Evolutionary conservation across 345 rosid species (phyloP).

Genomic region (Rhodamnia rubescens): DNA sequence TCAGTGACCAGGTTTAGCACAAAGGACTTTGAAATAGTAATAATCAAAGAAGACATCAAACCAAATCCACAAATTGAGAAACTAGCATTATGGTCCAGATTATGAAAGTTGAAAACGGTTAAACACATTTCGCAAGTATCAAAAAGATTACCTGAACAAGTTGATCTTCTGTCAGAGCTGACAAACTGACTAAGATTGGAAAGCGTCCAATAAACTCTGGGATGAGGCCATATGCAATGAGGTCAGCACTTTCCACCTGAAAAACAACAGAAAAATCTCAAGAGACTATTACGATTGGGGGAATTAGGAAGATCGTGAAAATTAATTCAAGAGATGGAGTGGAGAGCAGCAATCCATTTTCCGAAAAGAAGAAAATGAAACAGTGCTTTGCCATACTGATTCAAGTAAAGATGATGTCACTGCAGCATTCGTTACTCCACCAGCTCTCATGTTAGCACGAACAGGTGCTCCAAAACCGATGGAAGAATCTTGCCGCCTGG

Average conservation of each 20-base stretch:
- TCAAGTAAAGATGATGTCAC: constrained; percentile 84
- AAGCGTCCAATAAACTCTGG: constrained; percentile 97
- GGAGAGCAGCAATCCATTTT: neutral
- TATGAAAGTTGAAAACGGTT: neutral
- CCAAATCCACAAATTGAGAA: neutral
- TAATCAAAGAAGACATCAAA: neutral
- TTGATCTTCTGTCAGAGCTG: constrained; percentile 85
- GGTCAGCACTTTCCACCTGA: constrained; percentile 92
- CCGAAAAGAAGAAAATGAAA: neutral
- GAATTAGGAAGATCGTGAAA: neutral
- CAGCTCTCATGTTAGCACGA: constrained; percentile 84
- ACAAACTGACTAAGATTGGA: constrained; percentile 83
- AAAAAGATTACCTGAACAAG: constrained; percentile 52
- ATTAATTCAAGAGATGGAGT: neutral
- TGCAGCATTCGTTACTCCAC: constrained; percentile 53
- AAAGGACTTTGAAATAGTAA: neutral
- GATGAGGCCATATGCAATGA: constrained; percentile 90
- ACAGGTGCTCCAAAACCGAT: constrained; percentile 99
- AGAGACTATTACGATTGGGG: neutral
- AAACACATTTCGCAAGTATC: neutral
- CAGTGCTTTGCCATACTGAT: constrained; percentile 37
- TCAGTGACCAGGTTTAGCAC: neutral
- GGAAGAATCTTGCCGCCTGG: constrained; percentile 88
- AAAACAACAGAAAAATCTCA: constrained; percentile 6
- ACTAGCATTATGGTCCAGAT: neutral